Base-by-base conservation (phyloP, 202 grass and related monocot genomes). In the Panicum hallii region DNA sequence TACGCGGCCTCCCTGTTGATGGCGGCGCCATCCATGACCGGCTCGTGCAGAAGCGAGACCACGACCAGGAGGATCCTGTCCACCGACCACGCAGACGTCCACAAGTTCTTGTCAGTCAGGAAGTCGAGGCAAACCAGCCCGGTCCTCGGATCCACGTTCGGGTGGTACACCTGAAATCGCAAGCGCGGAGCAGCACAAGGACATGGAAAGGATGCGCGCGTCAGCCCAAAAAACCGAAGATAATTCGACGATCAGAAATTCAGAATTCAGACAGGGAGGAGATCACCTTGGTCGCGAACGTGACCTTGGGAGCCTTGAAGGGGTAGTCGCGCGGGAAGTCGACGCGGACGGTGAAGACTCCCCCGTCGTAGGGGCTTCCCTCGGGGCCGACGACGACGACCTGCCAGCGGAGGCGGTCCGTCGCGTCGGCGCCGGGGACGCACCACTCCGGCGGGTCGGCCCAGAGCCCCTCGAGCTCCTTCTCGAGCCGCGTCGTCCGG, bases 251-350 rank as follows among this genome's bases (percentile, higher is more conserved):
- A 22, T 9, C 15, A 6, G 26, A 26, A 26, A 26, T 26, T 52
- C 54, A 10, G 55, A 23, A 34, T 34, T 34, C 34, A 34, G 34
- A 34, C 34, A 34, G 2, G 2, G 34, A 34, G 34, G 55, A 11
- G 20, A 53, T 53, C 50, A 71, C 69, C 69, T 72, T 72, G 1
- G 69, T 72, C 12, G 10, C 23, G 69, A 72, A 72, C 23, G 22
- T 14, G 11, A 72, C 69, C n/a, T 48, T 72, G 45, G 69, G 69
- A 72, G 69, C 6, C 7, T 72, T 72, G 45, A 32, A 72, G 22
- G 69, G 69, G 69, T 72, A 72, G 69, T 72, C 44, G 69, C 22
- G 69, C 23, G 69, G 69, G 69, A 72, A 72, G 45, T 32, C 23
- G 69, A 72, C 4, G 69, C 45, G 23, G 44, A 49, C 23, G 45